Percentiles rank a stretch among this genome's conserved stretches.
Conservation (phyloP, 345 rosid species). For the Syzygium aromaticum region DNA sequence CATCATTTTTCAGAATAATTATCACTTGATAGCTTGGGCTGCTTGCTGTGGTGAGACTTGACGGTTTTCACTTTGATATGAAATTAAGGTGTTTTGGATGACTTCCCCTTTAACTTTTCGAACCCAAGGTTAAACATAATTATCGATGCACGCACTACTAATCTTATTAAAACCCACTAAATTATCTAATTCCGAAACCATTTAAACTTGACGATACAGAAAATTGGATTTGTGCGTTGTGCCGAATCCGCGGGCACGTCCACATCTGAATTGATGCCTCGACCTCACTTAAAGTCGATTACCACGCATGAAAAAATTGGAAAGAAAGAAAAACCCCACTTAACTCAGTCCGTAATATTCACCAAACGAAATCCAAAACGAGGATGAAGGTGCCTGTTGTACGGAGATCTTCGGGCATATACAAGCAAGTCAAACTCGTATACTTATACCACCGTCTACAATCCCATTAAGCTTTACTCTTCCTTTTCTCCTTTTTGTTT, state of each 20-base stretch:
- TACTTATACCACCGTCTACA: neutral
- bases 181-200: neutral
- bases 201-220: neutral
- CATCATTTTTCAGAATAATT: neutral
- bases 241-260: neutral
- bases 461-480: neutral
- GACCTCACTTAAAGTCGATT: neutral
- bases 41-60: neutral
- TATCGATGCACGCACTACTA: neutral
- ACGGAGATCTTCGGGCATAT: neutral
- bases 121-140: neutral
- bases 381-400: neutral
- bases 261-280: neutral
- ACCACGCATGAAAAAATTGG: neutral
- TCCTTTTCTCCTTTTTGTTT: neutral
- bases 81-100: neutral
- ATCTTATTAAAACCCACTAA: neutral
- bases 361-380: neutral
- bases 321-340: neutral
- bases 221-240: neutral
- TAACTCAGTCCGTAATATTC: neutral
- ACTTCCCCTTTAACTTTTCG: neutral
- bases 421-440: neutral
- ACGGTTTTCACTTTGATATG: neutral
- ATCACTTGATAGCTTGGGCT: neutral